Evolutionary conservation across 768 basidiomycete species (phyloP).

Genomic region (Chlorophyllum brunneum): DNA sequence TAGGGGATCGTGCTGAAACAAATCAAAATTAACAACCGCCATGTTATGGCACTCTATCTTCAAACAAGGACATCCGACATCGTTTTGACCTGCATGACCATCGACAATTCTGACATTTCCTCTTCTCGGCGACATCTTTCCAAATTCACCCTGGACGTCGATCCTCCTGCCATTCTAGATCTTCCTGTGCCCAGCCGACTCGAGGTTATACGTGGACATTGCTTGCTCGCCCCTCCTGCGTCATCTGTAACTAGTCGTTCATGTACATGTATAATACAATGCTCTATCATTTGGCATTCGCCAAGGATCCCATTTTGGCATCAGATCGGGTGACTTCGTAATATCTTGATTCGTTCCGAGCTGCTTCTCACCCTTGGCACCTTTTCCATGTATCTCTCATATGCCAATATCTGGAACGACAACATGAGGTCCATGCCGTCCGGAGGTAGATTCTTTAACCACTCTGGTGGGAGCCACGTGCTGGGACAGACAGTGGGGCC

Average conservation of each 20-base stretch:
- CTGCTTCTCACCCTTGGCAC: too few species aligned
- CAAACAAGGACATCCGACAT: neutral
- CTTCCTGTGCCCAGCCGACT: neutral
- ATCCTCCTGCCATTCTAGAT: neutral
- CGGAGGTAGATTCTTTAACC: too few species aligned
- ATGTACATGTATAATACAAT: constrained; percentile 8
- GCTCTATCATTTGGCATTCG: neutral
- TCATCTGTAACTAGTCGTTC: constrained; percentile 7
- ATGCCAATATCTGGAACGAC: too few species aligned
- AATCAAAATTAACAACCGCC: neutral
- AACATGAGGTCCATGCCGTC: too few species aligned
- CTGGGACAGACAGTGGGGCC: too few species aligned
- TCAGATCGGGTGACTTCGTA: too few species aligned
- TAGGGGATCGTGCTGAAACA: neutral
- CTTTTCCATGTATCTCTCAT: too few species aligned
- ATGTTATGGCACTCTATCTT: neutral
- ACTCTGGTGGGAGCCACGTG: too few species aligned
- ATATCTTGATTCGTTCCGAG: too few species aligned
- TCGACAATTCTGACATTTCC: neutral
- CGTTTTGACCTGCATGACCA: neutral
- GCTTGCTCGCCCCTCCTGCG: neutral
- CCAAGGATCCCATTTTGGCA: neutral
- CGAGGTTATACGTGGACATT: neutral
- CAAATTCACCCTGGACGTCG: neutral
- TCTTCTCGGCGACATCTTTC: constrained; percentile 4